phyloP scores from a whole-genome alignment of 352 stramenopile species.

The Globisporangium orthogonon region DNA sequence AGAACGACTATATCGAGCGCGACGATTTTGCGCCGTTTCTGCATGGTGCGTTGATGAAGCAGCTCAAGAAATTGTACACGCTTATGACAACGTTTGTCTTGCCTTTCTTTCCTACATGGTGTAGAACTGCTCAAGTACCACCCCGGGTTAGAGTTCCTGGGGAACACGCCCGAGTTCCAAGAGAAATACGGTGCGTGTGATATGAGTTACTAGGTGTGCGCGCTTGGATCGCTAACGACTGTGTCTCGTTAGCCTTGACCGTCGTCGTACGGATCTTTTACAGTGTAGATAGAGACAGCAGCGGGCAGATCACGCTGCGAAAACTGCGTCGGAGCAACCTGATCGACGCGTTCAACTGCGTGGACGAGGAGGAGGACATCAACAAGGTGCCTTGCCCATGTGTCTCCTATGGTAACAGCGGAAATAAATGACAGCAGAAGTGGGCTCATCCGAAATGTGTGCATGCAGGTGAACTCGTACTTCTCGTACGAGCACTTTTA shows the following conservation, averaged over 20 bases:
- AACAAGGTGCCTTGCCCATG: constrained; percentile 88
- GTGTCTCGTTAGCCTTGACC: constrained; percentile 80
- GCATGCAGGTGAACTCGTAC: constrained; percentile 84
- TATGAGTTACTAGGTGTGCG: background rate
- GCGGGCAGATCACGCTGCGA: constrained; percentile 92
- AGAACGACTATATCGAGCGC: constrained; percentile 86
- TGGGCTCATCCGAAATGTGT: too few relatives aligned
- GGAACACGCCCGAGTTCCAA: constrained; percentile 98
- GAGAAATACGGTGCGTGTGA: constrained; percentile 93
- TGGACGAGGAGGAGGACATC: constrained; percentile 99
- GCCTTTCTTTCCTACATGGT: background rate
- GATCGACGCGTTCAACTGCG: constrained; percentile 92
- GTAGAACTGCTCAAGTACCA: constrained; percentile 87
- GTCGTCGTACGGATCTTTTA: constrained; percentile 95
- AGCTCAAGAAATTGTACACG: too few relatives aligned
- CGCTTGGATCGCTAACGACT: background rate
- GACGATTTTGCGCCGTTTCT: constrained; percentile 98
- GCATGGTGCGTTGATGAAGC: constrained; percentile 52
- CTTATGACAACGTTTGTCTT: background rate
- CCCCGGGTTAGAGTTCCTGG: constrained; percentile 94
- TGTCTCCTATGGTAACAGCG: too few relatives aligned
- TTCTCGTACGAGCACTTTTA: constrained; percentile 99
- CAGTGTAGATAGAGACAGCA: constrained; percentile 91
- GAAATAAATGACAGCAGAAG: too few relatives aligned
- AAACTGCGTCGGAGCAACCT: constrained; percentile 94